Percentiles rank a stretch among this genome's conserved stretches.
phyloP scores from a whole-genome alignment of 331 rosid species.

The Erythrophleum ivorense region DNA sequence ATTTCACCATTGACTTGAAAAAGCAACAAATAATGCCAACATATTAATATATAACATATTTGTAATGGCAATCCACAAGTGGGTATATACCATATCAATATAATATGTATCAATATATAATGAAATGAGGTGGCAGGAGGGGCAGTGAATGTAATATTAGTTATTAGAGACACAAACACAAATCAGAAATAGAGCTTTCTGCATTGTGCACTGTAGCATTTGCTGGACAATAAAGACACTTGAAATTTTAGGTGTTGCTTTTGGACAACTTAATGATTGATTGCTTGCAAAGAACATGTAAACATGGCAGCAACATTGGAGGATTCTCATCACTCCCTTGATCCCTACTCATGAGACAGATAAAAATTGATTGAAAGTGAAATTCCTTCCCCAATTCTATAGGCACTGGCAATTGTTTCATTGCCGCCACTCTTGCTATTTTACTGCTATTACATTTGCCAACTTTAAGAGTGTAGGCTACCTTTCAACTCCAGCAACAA shows the following conservation, averaged over 20 bases:
- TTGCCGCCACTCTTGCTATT: slow-evolving; percentile 89
- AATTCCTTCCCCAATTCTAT: slow-evolving; percentile 82
- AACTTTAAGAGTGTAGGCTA: slow-evolving; percentile 80
- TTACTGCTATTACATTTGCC: slow-evolving; percentile 83
- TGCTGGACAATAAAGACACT: slow-evolving; percentile 84
- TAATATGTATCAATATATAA: too few species aligned
- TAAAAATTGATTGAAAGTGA: slow-evolving; percentile 88
- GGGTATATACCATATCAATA: too few species aligned
- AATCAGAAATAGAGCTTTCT: slow-evolving; percentile 67
- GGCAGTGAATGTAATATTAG: too few species aligned
- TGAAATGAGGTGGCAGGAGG: too few species aligned
- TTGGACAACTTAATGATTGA: slow-evolving; percentile 75
- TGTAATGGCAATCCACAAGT: too few species aligned
- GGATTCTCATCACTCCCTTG: slow-evolving; percentile 88
- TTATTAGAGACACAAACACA: slow-evolving; percentile 28
- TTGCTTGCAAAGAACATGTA: slow-evolving; percentile 90
- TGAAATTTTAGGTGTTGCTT: slow-evolving; percentile 70
- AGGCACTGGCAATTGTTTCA: slow-evolving; percentile 83
- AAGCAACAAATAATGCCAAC: too few species aligned
- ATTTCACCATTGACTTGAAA: too few species aligned
- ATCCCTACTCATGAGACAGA: slow-evolving; percentile 89
- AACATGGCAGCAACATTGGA: slow-evolving; percentile 83
- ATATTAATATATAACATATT: too few species aligned
- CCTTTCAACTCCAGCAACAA: slow-evolving; percentile 84
- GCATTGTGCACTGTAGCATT: slow-evolving; percentile 70